Base-by-base conservation (phyloP, 1,284 basidiomycete species). In the Chalciporus piperatoides region DNA sequence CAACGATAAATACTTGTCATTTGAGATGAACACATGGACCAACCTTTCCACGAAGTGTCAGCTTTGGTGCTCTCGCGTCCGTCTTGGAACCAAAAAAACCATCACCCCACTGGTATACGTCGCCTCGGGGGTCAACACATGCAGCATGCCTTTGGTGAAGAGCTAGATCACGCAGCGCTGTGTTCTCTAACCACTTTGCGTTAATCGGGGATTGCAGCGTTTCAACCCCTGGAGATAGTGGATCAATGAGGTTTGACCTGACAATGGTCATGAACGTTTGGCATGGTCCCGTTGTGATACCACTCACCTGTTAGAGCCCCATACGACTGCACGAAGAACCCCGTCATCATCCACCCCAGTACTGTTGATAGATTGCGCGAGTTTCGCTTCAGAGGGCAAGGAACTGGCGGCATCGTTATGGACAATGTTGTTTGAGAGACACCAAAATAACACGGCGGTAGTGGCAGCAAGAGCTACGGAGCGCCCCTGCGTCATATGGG, bases 41-140 rank as follows among this genome's bases (percentile, higher is more conserved):
- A 59, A 90, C 90, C 76, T 91, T 90, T 53, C 85, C 88, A 40
- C 74, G 76, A 24, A 94, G 65, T 39, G 70, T 68, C 39, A 82
- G 77, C 51, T 69, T 59, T 21, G 60, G 56, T 28, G 49, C 46
- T 33, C 60, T 58, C 35, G 53, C 51, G 10, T 52, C 54, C n/a
- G 57, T 37, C 42, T 47, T 39, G 0, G 66, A 64, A 23, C 71
- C 75, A 53, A 75, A 78, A 62, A 81, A 89, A 1, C 79, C 82
- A 40, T 76, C 73, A 0, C 91, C 91, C 92, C 92, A 95, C 61
- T 93, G 90, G 67, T 92, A 91, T 1, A 92, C 81, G 60, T 98
- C 90, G 21, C 95, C 95, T 37, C 79, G 76, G 2, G 83, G 85
- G 64, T 95, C 91, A n/a, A 93, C 81, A 54, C 86, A 90, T 3